phyloP scores from a whole-genome alignment of 2,329 filamentous ascomycete genomes.

The Colletotrichum karsti region DNA sequence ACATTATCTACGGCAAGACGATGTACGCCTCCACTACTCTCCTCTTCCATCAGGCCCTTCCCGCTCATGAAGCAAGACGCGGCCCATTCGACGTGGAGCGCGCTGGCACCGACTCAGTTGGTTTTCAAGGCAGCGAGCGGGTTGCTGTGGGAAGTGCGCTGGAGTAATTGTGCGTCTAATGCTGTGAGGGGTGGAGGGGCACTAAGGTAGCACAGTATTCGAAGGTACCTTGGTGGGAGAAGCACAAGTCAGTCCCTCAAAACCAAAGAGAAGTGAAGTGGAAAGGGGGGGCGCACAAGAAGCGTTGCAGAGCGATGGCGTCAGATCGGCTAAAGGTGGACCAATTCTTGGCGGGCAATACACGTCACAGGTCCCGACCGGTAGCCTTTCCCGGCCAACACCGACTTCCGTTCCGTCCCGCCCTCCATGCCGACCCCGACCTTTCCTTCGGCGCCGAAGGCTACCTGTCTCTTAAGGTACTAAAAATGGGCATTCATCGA shows the following conservation, averaged over 20 bases:
- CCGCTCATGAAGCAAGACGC: neutral
- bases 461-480: no score
- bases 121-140: constrained; percentile 6
- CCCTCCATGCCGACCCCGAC: neutral
- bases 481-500: no score
- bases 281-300: neutral
- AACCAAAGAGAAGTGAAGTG: neutral
- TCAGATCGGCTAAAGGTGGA: constrained; percentile 28
- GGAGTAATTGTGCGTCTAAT: neutral
- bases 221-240: neutral
- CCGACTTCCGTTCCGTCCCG: neutral
- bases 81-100: neutral
- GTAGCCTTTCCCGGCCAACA: neutral
- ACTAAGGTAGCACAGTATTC: no score
- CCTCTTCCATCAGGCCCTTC: neutral
- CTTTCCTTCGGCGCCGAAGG: no score
- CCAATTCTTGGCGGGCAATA: constrained; percentile 15
- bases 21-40: neutral
- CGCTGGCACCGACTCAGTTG: neutral
- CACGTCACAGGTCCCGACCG: neutral
- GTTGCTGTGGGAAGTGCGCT: neutral
- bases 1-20: neutral
- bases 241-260: no score
- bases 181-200: neutral
- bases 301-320: constrained; percentile 6